These are phyloP conservation scores for Tympanopsis confertula DNA, from an alignment of 2,329 filamentous ascomycete species.

Conservation along the genomic window DNA sequence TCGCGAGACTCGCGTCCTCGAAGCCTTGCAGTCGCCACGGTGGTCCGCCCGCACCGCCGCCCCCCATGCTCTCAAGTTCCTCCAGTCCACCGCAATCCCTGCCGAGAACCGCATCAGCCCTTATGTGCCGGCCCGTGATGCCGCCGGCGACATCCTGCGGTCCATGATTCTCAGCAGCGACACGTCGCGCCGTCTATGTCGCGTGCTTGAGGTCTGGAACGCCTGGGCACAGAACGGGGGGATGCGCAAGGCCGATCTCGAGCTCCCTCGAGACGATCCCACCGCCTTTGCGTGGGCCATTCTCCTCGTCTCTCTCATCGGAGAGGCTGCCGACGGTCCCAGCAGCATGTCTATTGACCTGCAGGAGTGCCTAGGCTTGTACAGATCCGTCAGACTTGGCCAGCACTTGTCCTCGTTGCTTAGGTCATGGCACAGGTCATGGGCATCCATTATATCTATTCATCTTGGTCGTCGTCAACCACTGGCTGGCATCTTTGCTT, in stretches of 20 bases:
- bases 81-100: constrained; percentile 18
- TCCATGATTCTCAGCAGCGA: constrained; percentile 37
- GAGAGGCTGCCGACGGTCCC: constrained; percentile 27
- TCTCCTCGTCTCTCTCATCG: constrained; percentile 33
- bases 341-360: constrained; percentile 38
- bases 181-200: constrained; percentile 25
- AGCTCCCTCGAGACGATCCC: constrained; percentile 21
- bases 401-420: no score
- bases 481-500: no score
- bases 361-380: constrained; percentile 41
- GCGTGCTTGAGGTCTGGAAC: constrained; percentile 38
- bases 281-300: constrained; percentile 33
- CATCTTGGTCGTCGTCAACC: no score
- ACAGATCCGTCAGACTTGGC: constrained; percentile 38
- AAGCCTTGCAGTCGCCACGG: constrained; percentile 39
- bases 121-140: constrained; percentile 20
- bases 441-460: no score
- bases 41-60: constrained; percentile 37
- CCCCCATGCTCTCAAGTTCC: constrained; percentile 29
- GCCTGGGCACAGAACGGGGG: constrained; percentile 42
- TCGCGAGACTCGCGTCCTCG: constrained; percentile 30
- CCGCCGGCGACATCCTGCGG: constrained; percentile 33
- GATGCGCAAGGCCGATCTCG: constrained; percentile 33
- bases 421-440: no score
- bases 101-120: constrained; percentile 8